A percentile compares a stretch with the other conserved stretches of the same genome.
phyloP scores from a whole-genome alignment of 345 rosid species.

The Murraya koenigii region DNA sequence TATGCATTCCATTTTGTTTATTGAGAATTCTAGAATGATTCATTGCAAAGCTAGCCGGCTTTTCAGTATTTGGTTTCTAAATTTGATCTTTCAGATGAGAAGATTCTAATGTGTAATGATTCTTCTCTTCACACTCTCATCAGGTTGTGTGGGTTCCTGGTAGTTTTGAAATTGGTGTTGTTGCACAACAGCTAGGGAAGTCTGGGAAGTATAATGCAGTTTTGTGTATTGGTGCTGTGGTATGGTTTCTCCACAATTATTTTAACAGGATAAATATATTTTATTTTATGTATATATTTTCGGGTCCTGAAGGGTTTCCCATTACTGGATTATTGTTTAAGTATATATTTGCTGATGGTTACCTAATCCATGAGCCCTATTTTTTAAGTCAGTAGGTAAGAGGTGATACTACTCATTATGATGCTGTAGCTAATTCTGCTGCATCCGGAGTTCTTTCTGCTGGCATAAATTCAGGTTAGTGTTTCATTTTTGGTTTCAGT shows the following conservation, averaged over 20 bases:
- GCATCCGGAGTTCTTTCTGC: slow-evolving; percentile 99
- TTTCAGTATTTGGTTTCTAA: neutral
- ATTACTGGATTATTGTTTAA: neutral
- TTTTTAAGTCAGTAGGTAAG: slow-evolving; percentile 54
- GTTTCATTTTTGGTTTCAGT: neutral
- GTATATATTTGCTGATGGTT: neutral
- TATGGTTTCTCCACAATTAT: slow-evolving; percentile 31
- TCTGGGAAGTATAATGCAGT: slow-evolving; percentile 69
- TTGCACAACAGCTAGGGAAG: slow-evolving; percentile 74
- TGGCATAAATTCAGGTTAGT: slow-evolving; percentile 79
- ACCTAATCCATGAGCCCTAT: slow-evolving; percentile 9
- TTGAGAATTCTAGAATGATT: neutral
- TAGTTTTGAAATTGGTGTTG: slow-evolving; percentile 75
- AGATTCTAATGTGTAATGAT: neutral
- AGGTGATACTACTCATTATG: slow-evolving; percentile 97
- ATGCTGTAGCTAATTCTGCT: slow-evolving; percentile 92
- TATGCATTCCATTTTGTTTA: neutral
- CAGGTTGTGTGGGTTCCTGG: slow-evolving; percentile 99
- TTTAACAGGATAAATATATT: neutral
- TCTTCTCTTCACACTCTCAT: slow-evolving; percentile 2
- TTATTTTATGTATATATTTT: neutral
- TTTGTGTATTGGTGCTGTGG: slow-evolving; percentile 97
- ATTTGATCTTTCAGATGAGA: neutral
- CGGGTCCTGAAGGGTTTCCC: neutral
- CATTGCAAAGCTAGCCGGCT: neutral